Evolutionary conservation across 2,329 filamentous ascomycete genomes (phyloP), one percentile per base, ranked within the genome.

Genomic region (Salinomyces thailandicus): DNA sequence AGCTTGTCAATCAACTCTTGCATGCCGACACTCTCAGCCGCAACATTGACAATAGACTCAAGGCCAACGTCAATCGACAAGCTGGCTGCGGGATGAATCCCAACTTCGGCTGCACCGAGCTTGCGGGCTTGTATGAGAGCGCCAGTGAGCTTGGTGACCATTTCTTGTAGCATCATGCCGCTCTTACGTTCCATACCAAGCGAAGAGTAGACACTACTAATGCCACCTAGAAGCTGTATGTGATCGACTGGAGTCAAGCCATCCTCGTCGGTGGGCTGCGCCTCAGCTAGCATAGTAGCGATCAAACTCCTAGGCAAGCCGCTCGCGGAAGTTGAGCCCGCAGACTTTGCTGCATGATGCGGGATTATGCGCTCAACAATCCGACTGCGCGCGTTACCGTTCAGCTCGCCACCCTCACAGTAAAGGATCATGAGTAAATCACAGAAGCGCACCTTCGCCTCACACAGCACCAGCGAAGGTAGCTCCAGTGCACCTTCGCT

Each of bases 21-120:
- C 29, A 56, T 34, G 11, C 52, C 51, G 30, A 32, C 36, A 22
- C 41, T 50, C 28, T 52, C 50, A 16, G 47, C 46, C 2, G 41
- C 43, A 11, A 37, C 38, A 8, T 35, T 33, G 6, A 45, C 18
- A 5, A 53, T 35, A 3, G 36, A 41, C n/a, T 49, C 45, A 4
- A 41, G 33, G n/a, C 45, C 50, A 45, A 77, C 81, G 18, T 91
- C 64, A 9, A 80, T 79, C 17, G 85, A 79, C 34, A 95, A 66
- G 0, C 85, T 87, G 7, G 89, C 85, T 13, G 89, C 89, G 27
- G 91, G 91, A 61, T 96, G 89, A 22, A 98, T 85, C 3, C 89
- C 91, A 52, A 91, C 84, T 55, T 96, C 91, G n/a, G 91, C 87
- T 27, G 91, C 91, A 19, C 89, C 89, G 32, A 89, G 73, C 31